Evolutionary conservation across 805 yeast species (phyloP).

Genomic region (Suhomyces sp.): DNA sequence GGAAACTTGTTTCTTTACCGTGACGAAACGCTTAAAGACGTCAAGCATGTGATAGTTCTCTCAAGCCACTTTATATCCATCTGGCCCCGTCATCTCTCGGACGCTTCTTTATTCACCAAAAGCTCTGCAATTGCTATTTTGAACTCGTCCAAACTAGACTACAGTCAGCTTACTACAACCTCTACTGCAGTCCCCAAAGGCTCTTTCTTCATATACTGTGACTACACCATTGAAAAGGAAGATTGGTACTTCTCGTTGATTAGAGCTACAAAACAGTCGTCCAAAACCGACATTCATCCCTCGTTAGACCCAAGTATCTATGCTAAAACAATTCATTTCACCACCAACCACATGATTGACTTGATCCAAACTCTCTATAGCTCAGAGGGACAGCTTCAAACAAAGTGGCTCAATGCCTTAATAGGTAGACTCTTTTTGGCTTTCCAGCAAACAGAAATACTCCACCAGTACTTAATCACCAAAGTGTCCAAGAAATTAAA

Average conservation of each 20-base stretch:
- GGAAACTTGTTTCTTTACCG: constrained; percentile 85
- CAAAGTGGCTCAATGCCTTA: constrained; percentile 89
- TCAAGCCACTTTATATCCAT: constrained; percentile 66
- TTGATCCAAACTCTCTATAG: constrained; percentile 77
- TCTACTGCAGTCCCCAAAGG: constrained; percentile 30
- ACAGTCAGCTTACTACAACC: neutral
- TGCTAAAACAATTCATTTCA: constrained; percentile 73
- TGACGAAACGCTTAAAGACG: constrained; percentile 61
- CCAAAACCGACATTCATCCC: constrained; percentile 8
- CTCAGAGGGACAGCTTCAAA: constrained; percentile 75
- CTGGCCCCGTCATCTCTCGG: constrained; percentile 80
- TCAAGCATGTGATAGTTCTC: constrained; percentile 75
- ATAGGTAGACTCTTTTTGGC: constrained; percentile 80
- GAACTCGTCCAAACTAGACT: constrained; percentile 20
- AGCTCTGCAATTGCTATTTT: constrained; percentile 75
- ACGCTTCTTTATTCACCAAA: constrained; percentile 77
- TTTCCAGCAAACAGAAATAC: constrained; percentile 64
- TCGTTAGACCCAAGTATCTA: constrained; percentile 47
- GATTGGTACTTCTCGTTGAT: constrained; percentile 88
- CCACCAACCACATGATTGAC: constrained; percentile 66
- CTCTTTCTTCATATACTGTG: constrained; percentile 64
- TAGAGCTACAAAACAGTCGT: constrained; percentile 51
- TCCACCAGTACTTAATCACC: constrained; percentile 54
- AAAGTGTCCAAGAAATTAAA: constrained; percentile 70
- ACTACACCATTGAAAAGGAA: constrained; percentile 79